Evolutionary conservation across 164 flowering plant genomes (phyloP).

Genomic region (Sedum album): DNA sequence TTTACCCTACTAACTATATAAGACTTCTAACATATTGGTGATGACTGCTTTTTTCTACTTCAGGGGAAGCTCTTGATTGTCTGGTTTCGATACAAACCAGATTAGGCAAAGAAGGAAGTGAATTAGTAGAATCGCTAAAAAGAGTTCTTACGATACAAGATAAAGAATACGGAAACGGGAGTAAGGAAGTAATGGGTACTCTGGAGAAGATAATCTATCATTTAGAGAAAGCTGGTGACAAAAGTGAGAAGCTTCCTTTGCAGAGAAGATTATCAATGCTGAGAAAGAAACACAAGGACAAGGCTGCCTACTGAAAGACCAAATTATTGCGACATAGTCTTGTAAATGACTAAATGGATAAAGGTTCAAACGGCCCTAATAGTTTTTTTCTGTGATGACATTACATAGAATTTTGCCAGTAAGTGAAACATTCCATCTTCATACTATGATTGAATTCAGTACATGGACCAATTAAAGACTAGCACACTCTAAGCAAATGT

Average conservation of each 20-base stretch:
- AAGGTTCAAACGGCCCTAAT: not conserved
- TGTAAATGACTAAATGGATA: too few relatives aligned
- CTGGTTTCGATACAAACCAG: slow-evolving; percentile 61
- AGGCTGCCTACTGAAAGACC: slow-evolving; percentile 17
- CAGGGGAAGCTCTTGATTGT: slow-evolving; percentile 94
- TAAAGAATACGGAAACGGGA: slow-evolving; percentile 58
- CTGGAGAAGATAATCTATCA: slow-evolving; percentile 58
- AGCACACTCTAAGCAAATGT: too few relatives aligned
- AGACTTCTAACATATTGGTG: not conserved
- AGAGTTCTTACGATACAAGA: slow-evolving; percentile 76
- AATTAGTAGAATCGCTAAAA: slow-evolving; percentile 43
- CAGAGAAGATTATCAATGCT: slow-evolving; percentile 58
- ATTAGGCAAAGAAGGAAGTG: slow-evolving; percentile 41
- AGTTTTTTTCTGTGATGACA: not conserved
- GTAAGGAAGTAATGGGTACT: slow-evolving; percentile 60
- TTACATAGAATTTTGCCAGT: too few relatives aligned
- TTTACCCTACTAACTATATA: not conserved
- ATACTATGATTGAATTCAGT: too few relatives aligned
- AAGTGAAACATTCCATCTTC: too few relatives aligned
- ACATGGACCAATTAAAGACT: too few relatives aligned
- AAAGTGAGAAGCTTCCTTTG: slow-evolving; percentile 44
- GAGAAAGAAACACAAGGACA: slow-evolving; percentile 39
- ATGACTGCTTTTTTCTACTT: slow-evolving; percentile 4
- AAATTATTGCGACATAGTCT: not conserved
- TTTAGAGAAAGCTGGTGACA: slow-evolving; percentile 60